Evolutionary conservation across 371 early-diverging fungal genomes (phyloP).

Genomic region (Mucor circinelloides): DNA sequence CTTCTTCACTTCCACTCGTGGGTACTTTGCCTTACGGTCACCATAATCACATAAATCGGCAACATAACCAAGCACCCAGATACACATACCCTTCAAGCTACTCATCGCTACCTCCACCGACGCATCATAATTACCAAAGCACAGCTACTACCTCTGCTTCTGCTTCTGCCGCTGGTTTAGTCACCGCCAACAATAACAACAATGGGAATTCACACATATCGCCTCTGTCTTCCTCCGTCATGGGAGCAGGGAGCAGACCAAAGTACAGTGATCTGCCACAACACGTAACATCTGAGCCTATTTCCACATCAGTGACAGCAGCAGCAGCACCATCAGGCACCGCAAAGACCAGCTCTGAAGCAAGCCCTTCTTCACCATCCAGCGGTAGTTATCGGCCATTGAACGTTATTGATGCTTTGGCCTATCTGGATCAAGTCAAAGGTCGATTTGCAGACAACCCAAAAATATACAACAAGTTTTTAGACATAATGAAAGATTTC

Average conservation of each 20-base stretch:
- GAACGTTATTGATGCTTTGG: conserved; percentile 89
- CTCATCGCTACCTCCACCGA: background rate
- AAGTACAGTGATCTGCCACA: background rate
- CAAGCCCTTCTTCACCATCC: conserved; percentile 4
- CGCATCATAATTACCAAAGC: background rate
- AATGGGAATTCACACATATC: background rate
- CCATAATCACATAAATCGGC: conserved; percentile 3
- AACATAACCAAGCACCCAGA: background rate
- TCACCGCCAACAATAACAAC: background rate
- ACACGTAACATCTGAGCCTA: background rate
- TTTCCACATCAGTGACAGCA: background rate
- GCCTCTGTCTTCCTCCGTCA: background rate
- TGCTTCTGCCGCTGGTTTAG: conserved; percentile 1
- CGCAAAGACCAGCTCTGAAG: background rate
- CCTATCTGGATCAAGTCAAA: conserved; percentile 97
- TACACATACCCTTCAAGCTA: background rate
- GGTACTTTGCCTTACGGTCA: conserved; percentile 13
- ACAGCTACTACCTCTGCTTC: background rate
- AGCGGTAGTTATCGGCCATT: conserved; percentile 36
- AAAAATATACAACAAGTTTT: conserved; percentile 94
- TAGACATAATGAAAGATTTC: conserved; percentile 99
- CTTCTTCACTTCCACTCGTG: conserved; percentile 16
- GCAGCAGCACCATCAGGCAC: background rate
- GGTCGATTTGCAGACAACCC: conserved; percentile 89
- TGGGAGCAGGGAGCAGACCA: background rate